Base-by-base conservation (phyloP, 345 rosid species). In the Cardiospermum halicacabum region DNA sequence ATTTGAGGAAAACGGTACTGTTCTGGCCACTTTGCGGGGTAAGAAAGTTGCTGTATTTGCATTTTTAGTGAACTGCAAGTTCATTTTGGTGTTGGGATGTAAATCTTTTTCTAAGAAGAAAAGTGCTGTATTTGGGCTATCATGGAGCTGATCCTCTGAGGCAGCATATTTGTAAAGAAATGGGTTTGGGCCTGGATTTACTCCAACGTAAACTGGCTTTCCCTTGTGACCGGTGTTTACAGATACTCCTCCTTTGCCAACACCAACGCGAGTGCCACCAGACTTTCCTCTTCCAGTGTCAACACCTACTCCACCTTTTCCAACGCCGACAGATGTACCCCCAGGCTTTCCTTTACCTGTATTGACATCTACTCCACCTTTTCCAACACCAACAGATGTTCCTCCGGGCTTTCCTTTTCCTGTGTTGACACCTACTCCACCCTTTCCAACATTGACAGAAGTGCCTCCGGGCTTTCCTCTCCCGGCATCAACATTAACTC, bases 31-130 rank as follows among this genome's bases (percentile, higher is more conserved):
- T 28, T 72, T 73, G 50, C 92, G 91, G 28, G 96, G 87, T 73
- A 89, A 73, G 83, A 91, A 85, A 56, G 81, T 62, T 30, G 87
- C 69, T 12, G 60, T 47, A 42, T 83, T 75, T 8, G 82, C 58
- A 60, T 56, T 80, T 73, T 67, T 54, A 3, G 81, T 60, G 85
- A 94, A 91, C 32, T 80, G 69, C 60, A 94, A 56, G 71, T 73
- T 76, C 95, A 90, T 80, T 5, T 64, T 42, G 28, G 77, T 83
- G 21, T 87, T 81, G 1, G 78, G 74, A 49, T 80, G 76, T 72
- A 94, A 26, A 64, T 88, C 87, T 65, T 90, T 88, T 60, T 90
- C 98, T 77, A 86, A 72, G 88, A 94, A 94, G 75, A 94, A 90
- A 16, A 86, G 68, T 22, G 96, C 89, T 15, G 69, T 82, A 28